Conservation (phyloP, 192 early-diverging fungal species). For the Kickxella alabastrina region DNA sequence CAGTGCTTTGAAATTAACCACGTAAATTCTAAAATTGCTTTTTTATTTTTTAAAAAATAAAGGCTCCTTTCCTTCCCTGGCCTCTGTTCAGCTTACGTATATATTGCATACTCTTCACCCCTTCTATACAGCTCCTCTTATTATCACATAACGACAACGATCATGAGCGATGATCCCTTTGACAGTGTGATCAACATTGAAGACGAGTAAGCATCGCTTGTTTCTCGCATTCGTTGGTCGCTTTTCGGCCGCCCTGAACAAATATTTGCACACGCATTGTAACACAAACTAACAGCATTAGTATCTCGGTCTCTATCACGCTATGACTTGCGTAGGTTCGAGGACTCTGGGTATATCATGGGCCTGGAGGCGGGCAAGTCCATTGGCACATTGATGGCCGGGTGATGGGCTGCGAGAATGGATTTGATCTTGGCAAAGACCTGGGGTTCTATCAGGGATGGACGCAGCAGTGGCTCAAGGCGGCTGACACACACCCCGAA, state of each 20-base stretch:
- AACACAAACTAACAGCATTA: no score
- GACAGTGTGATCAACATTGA: constrained; percentile 17
- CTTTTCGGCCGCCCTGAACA: background rate
- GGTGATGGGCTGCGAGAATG: constrained; percentile 43
- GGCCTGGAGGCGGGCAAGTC: constrained; percentile 28
- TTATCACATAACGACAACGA: background rate
- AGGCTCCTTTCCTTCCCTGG: no score
- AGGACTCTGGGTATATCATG: constrained; percentile 25
- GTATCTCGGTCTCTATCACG: no score
- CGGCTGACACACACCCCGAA: constrained; percentile 15
- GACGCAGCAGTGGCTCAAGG: constrained; percentile 37
- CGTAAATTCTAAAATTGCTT: no score
- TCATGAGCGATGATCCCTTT: constrained; percentile 13
- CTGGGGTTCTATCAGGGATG: constrained; percentile 49
- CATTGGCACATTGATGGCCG: constrained; percentile 34
- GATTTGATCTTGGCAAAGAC: constrained; percentile 40
- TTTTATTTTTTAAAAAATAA: no score
- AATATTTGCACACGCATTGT: no score
- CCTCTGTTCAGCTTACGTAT: no score
- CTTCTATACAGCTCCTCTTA: no score
- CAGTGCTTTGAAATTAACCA: no score
- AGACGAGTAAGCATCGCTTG: constrained; percentile 16
- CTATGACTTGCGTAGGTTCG: constrained; percentile 16
- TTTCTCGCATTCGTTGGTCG: background rate
- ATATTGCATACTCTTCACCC: no score